Evolutionary conservation across 1,284 basidiomycete species (phyloP), one percentile per base, ranked within the genome.

Genomic region (Cryptococcus sp.): DNA sequence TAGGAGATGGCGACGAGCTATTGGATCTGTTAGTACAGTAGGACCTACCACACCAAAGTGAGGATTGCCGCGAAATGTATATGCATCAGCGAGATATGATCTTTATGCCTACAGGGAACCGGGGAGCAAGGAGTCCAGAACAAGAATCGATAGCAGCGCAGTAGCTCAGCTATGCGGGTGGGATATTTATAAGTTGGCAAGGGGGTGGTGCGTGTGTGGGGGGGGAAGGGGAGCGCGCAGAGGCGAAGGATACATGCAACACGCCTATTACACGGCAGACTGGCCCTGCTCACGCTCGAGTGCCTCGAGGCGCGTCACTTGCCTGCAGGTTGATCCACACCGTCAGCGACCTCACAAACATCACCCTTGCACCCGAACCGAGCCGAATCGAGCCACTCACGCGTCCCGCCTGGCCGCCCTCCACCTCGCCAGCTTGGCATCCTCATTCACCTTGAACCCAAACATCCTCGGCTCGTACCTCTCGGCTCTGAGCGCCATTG

Each of bases 361-460:
- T n/a, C n/a, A n/a, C n/a, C n/a, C n/a, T n/a, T 23, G 44, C 37
- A 18, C 16, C 23, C 4, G 9, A 33, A 33, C 28, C 5, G 9
- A 9, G 20, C 23, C 11, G 42, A 44, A 18, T n/a, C n/a, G n/a
- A n/a, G 12, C 5, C 24, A 77, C 85, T 69, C 65, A 87, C 89
- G 83, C 83, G 76, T 95, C 91, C 57, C 92, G 79, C 35, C 87
- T 83, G 8, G 89, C 91, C 77, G 91, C 89, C 75, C 95, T 89
- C 93, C 94, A 97, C 70, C 92, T 80, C 72, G 90, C 87, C 65
- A 94, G 77, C 76, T 88, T 91, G n/a, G 93, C 91, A 65, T 86
- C 86, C 80, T 96, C 93, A 71, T 95, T 85, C 37, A 95, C 81
- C 77, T 91, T 89, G 82, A 97, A 97, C 0, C 93, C 93, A 76